These are phyloP conservation scores for Carex parvula DNA, from an alignment of 176 grass and related monocot species.

Conservation along the genomic window DNA sequence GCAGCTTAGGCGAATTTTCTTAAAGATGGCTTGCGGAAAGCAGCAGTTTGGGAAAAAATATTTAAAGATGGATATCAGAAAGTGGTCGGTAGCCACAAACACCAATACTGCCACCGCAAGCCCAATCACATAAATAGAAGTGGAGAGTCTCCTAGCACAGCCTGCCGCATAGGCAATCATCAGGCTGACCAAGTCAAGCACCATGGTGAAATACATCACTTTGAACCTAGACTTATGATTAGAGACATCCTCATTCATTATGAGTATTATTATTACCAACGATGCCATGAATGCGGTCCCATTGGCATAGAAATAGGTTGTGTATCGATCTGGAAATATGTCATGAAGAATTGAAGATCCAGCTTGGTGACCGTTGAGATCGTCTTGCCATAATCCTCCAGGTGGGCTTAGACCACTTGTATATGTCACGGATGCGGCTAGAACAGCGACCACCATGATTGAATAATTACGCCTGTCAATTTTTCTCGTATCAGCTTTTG, in stretches of 20 bases:
- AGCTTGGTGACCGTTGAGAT: background rate
- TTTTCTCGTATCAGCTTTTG: too few species aligned
- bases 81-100: background rate
- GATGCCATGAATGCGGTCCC: conserved; percentile 32
- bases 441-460: conserved; percentile 37
- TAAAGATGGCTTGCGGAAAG: too few species aligned
- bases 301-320: conserved; percentile 38
- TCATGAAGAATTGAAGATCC: conserved; percentile 33
- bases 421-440: conserved; percentile 39
- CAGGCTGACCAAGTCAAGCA: conserved; percentile 43
- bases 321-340: conserved; percentile 16
- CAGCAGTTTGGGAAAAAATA: too few species aligned
- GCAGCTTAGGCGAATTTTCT: too few species aligned
- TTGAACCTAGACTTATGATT: background rate
- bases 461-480: background rate
- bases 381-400: conserved; percentile 33
- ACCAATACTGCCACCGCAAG: conserved; percentile 33
- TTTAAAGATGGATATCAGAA: too few species aligned
- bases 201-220: conserved; percentile 37
- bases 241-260: conserved; percentile 28
- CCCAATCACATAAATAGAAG: conserved; percentile 35
- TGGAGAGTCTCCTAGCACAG: conserved; percentile 33
- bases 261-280: conserved; percentile 29
- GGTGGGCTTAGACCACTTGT: conserved; percentile 38
- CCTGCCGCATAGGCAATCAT: conserved; percentile 49